phyloP scores from a whole-genome alignment of 2,329 filamentous ascomycete species.

The Aspergillus tubingensis region DNA sequence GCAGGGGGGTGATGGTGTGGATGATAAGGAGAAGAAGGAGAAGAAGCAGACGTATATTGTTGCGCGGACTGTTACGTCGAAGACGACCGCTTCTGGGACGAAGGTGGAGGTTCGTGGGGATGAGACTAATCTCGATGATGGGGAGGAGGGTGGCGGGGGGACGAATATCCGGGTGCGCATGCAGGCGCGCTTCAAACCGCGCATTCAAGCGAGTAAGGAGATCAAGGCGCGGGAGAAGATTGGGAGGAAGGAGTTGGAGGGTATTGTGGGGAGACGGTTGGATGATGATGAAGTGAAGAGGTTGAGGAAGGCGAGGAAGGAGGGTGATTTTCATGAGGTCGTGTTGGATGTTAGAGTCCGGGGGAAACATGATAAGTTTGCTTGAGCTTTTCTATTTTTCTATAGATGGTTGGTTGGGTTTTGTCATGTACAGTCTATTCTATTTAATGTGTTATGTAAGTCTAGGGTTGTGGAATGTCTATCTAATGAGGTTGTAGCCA shows the following conservation, averaged over 20 bases:
- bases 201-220: slow-evolving; percentile 75
- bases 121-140: slow-evolving; percentile 62
- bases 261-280: slow-evolving; percentile 71
- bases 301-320: slow-evolving; percentile 77
- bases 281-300: slow-evolving; percentile 83
- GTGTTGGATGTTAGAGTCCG: slow-evolving; percentile 23
- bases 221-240: slow-evolving; percentile 84
- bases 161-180: slow-evolving; percentile 82
- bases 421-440: not conserved
- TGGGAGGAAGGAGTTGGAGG: slow-evolving; percentile 80
- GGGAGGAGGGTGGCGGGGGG: slow-evolving; percentile 33
- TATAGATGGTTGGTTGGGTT: not conserved
- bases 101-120: slow-evolving; percentile 74
- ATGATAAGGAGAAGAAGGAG: slow-evolving; percentile 20
- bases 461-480: no score
- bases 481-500: not conserved
- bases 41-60: slow-evolving; percentile 70
- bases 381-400: slow-evolving; percentile 11
- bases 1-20: not conserved
- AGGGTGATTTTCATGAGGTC: slow-evolving; percentile 55
- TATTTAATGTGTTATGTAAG: not conserved
- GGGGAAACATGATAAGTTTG: slow-evolving; percentile 25
- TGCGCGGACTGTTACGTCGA: slow-evolving; percentile 52
- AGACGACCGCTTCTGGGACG: slow-evolving; percentile 47
- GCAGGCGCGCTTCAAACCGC: slow-evolving; percentile 93